phyloP scores from a whole-genome alignment of 257 asterid species.

The Solanum arcanum region DNA sequence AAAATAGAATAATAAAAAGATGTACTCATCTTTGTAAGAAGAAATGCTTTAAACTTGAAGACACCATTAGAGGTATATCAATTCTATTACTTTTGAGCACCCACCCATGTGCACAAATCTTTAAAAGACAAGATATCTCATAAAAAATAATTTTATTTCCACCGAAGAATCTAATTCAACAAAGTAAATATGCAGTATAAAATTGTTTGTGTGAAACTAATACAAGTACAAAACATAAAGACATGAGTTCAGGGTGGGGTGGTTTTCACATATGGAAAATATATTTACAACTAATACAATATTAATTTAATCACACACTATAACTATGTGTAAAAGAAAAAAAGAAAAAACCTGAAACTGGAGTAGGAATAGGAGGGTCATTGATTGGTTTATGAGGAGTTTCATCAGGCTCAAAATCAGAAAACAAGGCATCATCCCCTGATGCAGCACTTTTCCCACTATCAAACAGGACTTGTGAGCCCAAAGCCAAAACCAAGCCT shows the following conservation, averaged over 20 bases:
- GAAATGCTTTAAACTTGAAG: background rate
- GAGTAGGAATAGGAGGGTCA: conserved; percentile 36
- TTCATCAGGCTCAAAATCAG: conserved; percentile 73
- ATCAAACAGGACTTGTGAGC: conserved; percentile 52
- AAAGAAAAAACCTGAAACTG: conserved; percentile 34
- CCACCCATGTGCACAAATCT: background rate
- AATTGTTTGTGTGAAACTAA: background rate
- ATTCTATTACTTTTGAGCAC: background rate
- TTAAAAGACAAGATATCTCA: background rate
- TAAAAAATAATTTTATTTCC: background rate
- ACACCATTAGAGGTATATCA: background rate
- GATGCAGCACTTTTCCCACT: conserved; percentile 64
- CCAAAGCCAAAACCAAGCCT: conserved; percentile 37
- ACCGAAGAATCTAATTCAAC: background rate
- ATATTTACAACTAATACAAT: background rate
- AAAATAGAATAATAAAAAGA: background rate
- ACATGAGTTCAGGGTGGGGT: background rate
- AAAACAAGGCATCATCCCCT: conserved; percentile 66
- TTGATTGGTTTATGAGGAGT: conserved; percentile 15
- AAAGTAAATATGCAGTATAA: background rate
- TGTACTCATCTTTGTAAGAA: background rate
- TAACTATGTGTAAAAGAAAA: background rate
- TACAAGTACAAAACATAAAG: background rate
- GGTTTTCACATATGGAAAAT: background rate
- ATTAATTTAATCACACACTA: background rate